Evolutionary conservation across 257 asterid genomes (phyloP).

Genomic region (Osmanthus fragrans): DNA sequence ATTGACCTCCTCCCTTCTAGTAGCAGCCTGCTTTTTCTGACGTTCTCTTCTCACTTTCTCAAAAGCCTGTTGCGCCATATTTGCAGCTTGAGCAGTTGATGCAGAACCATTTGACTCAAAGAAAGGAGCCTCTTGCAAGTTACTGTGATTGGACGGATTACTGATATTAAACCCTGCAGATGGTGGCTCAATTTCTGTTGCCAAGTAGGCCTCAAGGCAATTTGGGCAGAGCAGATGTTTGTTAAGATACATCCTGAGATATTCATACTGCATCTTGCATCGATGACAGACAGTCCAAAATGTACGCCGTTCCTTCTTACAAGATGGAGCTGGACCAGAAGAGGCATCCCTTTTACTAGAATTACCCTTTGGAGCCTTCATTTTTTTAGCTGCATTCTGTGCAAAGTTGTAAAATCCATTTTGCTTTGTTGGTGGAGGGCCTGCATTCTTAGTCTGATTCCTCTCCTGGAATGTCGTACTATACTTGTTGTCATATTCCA

Average conservation of each 20-base stretch:
- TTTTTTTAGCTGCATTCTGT: constrained; percentile 39
- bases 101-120: constrained; percentile 46
- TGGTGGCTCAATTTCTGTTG: constrained; percentile 64
- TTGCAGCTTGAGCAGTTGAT: constrained; percentile 69
- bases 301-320: constrained; percentile 49
- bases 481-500: constrained; percentile 49
- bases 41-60: constrained; percentile 77
- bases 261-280: constrained; percentile 80
- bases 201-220: constrained; percentile 76
- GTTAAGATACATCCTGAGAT: constrained; percentile 67
- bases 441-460: constrained; percentile 31
- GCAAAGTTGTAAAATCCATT: constrained; percentile 62
- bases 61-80: constrained; percentile 67
- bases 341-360: constrained; percentile 37
- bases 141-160: constrained; percentile 24
- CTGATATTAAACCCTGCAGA: constrained; percentile 24
- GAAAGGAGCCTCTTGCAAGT: constrained; percentile 70
- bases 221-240: constrained; percentile 79
- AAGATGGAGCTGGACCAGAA: constrained; percentile 35
- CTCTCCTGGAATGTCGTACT: constrained; percentile 29
- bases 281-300: constrained; percentile 82
- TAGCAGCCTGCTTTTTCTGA: constrained; percentile 70
- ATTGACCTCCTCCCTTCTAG: constrained; percentile 51
- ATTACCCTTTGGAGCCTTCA: constrained; percentile 43
- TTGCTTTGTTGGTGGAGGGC: constrained; percentile 40